Base-by-base conservation (phyloP, 2,329 filamentous ascomycete species). In the Grosmannia huntii region DNA sequence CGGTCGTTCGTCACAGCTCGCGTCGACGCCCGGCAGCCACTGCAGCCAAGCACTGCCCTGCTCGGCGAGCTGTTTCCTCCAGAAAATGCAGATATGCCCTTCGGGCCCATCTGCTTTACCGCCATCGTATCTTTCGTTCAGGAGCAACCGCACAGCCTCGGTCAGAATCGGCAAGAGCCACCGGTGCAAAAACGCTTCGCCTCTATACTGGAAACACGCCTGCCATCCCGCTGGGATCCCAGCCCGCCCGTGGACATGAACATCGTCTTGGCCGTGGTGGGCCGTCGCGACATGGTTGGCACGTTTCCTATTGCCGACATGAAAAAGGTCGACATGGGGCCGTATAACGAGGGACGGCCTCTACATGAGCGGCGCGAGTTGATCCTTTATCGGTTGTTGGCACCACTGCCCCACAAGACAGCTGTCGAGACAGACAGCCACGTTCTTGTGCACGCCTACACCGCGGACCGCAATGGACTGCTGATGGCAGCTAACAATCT, bases 71-170 rank as follows among this genome's bases (percentile, higher is more conserved):
- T 68, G 9, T 79, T 73, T 53, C 69, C 73, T 0, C 6, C 62
- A 1, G 67, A 68, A 3, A 77, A 80, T 55, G 70, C 72, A 3
- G 51, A 68, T 0, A 7, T 68, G 2, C 70, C 71, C 6, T 67
- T 76, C 0, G 71, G 71, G 1, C 69, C 71, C 4, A 70, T 77
- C 5, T 76, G 74, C 64, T 80, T 81, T 65, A 75, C 72, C 12
- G 77, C 76, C 48, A 66, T 82, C 9, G 72, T 76, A 44, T 81
- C 79, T 2, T 79, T 83, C 65, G 78, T 80, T 58, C 68, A 72
- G 6, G 66, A 72, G 4, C 67, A 70, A 49, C 60, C 68, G 3
- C 63, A 69, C 62, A 66, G 62, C 49, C 69, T 68, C 0, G 69
- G 71, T 3, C 66, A 72, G 36, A 67, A 71, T 7, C 64, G 67